Evolutionary conservation across 345 rosid species (phyloP), one percentile per base, ranked within the genome.

Genomic region (Clarkia xantiana): DNA sequence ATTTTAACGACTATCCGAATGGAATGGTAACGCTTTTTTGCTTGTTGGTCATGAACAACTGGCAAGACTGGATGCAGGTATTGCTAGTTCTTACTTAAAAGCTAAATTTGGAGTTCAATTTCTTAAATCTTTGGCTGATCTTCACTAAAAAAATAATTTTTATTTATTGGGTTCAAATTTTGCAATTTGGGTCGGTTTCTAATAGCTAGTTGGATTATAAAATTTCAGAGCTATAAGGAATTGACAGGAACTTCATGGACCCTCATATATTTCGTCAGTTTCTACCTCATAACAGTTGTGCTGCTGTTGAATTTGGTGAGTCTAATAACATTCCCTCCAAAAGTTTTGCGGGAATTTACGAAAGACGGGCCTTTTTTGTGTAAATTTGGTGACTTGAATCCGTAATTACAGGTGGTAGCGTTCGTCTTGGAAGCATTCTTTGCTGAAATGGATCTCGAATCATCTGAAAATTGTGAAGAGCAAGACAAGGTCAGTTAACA

Each of bases 11-110:
- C 67, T 91, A 81, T 65, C 98, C 98, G 53, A 91, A 81, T 63
- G 98, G 98, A 49, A 91, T 91, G 96, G 82, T 91, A 64, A 84
- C 96, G 4, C 94, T 91, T 45, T 91, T 91, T 69, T 86, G 82
- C 71, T 62, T 86, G 81, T 70, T 91, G 57, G 96, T n/a, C n/a
- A n/a, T n/a, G n/a, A n/a, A 78, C 23, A 84, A 86, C 53, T 86
- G 98, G 98, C 98, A 91, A 67, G 65, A 40, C 0, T 91, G 96
- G 96, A 84, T 91, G 87, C 73, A 91, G 96, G 98, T 86, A 76
- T 41, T 52, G 18, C 25, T 13, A 16, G 56, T 13, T 44, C 36
- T 3, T 22, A 20, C n/a, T n/a, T n/a, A n/a, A n/a, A n/a, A n/a
- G n/a, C n/a, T n/a, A n/a, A n/a, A n/a, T n/a, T n/a, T n/a, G n/a